Evolutionary conservation across 139 green algal species (phyloP).

Genomic region (Coelastrella sp.): DNA sequence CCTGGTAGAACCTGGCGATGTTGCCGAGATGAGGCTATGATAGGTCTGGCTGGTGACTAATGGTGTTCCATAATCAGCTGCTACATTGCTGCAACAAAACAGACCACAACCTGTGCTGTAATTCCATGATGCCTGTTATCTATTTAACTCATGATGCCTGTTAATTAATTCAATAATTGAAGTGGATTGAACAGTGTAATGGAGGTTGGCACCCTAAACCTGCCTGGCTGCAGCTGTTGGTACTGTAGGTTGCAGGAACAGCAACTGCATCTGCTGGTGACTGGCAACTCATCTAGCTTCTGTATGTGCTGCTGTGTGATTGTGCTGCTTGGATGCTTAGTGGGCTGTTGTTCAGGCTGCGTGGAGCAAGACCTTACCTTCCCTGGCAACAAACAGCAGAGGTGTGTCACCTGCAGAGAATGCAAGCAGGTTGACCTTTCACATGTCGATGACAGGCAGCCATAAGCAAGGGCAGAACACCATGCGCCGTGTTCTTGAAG

Average conservation of each 20-base stretch:
- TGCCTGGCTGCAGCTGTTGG: not conserved
- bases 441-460: too few species aligned
- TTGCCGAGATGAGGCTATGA: not conserved
- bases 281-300: not conserved
- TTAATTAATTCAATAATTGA: too few species aligned
- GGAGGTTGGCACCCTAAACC: not conserved
- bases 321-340: not conserved
- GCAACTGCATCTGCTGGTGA: too few species aligned
- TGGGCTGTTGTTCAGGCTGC: too few species aligned
- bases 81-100: too few species aligned
- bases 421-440: not conserved
- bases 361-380: not conserved
- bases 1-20: not conserved
- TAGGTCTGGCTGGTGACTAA: not conserved
- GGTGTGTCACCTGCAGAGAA: slow-evolving; percentile 52
- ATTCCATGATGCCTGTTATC: too few species aligned
- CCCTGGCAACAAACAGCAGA: slow-evolving; percentile 56
- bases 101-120: too few species aligned
- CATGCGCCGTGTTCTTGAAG: too few species aligned
- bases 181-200: too few species aligned
- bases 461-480: too few species aligned
- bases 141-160: too few species aligned
- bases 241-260: not conserved
- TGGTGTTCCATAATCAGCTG: not conserved
- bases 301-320: not conserved